These are phyloP conservation scores for Pythium guiyangense DNA, from an alignment of 352 stramenopile species.

Conservation along the genomic window DNA sequence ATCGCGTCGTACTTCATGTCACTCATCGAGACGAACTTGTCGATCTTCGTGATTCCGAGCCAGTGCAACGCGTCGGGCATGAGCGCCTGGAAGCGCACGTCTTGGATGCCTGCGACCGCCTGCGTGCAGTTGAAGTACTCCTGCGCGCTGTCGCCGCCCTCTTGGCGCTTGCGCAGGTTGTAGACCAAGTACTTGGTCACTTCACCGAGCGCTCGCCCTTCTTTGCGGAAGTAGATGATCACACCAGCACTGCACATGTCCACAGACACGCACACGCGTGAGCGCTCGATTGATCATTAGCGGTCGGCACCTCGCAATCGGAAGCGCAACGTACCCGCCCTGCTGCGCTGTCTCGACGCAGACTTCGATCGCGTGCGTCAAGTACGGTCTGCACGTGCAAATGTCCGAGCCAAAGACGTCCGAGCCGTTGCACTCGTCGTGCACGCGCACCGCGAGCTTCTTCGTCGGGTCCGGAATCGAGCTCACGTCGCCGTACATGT, in stretches of 20 bases:
- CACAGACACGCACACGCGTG: slow-evolving; percentile 2
- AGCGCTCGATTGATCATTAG: neutral
- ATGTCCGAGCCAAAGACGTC: slow-evolving; percentile 99
- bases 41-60: slow-evolving; percentile 93
- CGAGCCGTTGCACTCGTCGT: slow-evolving; percentile 99
- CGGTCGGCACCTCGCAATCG: too few species aligned
- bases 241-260: slow-evolving; percentile 77
- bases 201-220: slow-evolving; percentile 96
- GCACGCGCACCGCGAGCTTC: slow-evolving; percentile 95
- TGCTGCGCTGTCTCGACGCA: slow-evolving; percentile 97
- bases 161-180: slow-evolving; percentile 98
- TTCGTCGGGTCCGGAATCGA: slow-evolving; percentile 97
- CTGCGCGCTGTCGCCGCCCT: slow-evolving; percentile 95
- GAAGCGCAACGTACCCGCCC: slow-evolving; percentile 74
- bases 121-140: slow-evolving; percentile 99
- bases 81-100: slow-evolving; percentile 97
- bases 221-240: slow-evolving; percentile 99
- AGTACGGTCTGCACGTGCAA: slow-evolving; percentile 98
- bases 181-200: slow-evolving; percentile 99
- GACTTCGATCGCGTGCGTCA: slow-evolving; percentile 99
- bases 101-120: slow-evolving; percentile 95
- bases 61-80: slow-evolving; percentile 99
- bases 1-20: slow-evolving; percentile 99
- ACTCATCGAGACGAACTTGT: slow-evolving; percentile 97
- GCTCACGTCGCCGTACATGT: slow-evolving; percentile 98